phyloP scores from a whole-genome alignment of 2,329 filamentous ascomycete genomes.

The Penicillium sp. region DNA sequence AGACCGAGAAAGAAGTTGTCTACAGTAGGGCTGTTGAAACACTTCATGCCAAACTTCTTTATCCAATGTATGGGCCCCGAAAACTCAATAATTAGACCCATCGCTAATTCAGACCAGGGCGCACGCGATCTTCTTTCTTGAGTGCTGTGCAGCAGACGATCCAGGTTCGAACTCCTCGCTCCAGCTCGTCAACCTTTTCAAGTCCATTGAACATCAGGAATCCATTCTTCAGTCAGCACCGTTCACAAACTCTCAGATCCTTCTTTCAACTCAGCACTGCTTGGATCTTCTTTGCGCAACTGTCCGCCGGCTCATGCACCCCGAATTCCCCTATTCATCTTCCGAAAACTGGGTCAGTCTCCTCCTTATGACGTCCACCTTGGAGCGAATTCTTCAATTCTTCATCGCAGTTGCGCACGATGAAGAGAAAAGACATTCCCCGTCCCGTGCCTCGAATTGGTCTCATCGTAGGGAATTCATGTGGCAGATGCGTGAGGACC shows the following conservation, averaged over 20 bases:
- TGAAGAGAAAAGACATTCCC: constrained; percentile 4
- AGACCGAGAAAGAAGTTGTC: constrained; percentile 26
- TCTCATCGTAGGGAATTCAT: constrained; percentile 26
- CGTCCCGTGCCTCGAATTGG: constrained; percentile 15
- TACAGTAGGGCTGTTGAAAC: constrained; percentile 24
- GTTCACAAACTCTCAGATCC: constrained; percentile 22
- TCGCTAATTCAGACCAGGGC: constrained; percentile 15
- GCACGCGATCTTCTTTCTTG: constrained; percentile 28
- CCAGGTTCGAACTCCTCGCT: background rate
- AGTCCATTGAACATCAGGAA: constrained; percentile 17
- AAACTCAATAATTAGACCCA: background rate
- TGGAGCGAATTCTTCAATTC: constrained; percentile 25
- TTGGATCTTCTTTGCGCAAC: constrained; percentile 26
- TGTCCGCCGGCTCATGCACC: constrained; percentile 27
- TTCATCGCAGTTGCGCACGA: constrained; percentile 23
- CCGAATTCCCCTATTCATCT: constrained; percentile 22
- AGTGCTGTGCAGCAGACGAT: constrained; percentile 15
- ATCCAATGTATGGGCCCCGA: constrained; percentile 17
- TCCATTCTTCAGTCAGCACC: constrained; percentile 24
- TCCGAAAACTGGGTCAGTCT: constrained; percentile 27
- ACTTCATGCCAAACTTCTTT: constrained; percentile 23
- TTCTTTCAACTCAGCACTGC: constrained; percentile 27
- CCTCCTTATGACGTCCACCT: constrained; percentile 28
- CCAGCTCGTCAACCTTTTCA: background rate
- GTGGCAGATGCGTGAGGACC: constrained; percentile 26